Evolutionary conservation across 2,329 filamentous ascomycete species (phyloP), one percentile per base, ranked within the genome.

Genomic region (Furcasterigmium sp.): DNA sequence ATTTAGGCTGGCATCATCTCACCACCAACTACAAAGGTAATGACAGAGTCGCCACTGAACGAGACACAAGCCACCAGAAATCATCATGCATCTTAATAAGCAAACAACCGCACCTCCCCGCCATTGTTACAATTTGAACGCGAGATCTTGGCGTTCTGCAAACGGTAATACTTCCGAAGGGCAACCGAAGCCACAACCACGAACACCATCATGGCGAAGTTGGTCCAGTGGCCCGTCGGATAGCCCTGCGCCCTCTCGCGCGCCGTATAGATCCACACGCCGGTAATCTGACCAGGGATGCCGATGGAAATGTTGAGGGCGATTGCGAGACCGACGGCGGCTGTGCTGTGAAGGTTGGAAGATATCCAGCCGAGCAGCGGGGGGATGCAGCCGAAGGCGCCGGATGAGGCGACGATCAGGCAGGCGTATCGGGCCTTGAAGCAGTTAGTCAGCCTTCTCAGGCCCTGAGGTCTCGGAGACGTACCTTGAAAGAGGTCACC

Each of bases 201-300:
- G 46, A 83, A 73, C 11, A 84, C 64, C 32, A 84, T 53, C 51
- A 84, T 59, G 10, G 64, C 79, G 3, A 78, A 78, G 56, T 85
- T 84, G 4, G 73, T 75, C 78, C 79, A 85, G 55, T 87, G 83
- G 0, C 84, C 84, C 0, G 83, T 87, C 1, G 82, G 82, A 56
- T 85, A 87, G 0, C 84, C 84, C 8, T 52, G 62, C 19, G 64
- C 58, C n/a, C 72, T 74, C 59, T 88, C 81, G 11, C 75, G 63
- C 1, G 75, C 69, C 55, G 83, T 84, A 62, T 87, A 87, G 47
- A 86, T 87, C 82, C 82, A 88, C 1, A 86, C 81, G 0, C 83
- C 84, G 0, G 80, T 75, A 30, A 88, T 87, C 58, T 87, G 84
- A 0, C 84, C 84, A 0, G 82, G 83, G 0, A 81, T 83, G 39